Evolutionary conservation across 2,329 filamentous ascomycete genomes (phyloP).

Genomic region (Fusarium sacchari): DNA sequence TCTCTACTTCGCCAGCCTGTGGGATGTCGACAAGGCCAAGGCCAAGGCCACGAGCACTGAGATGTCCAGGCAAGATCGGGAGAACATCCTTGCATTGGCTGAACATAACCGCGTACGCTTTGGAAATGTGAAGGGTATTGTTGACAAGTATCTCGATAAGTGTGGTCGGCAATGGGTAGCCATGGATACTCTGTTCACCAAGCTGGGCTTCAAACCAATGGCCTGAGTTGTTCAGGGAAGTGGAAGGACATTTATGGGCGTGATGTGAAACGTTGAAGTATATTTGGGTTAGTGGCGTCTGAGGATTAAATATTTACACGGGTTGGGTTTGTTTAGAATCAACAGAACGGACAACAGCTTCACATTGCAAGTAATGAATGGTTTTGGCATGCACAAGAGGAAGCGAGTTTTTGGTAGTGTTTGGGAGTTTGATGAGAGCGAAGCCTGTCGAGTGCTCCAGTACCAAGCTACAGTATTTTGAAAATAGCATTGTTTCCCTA

Average conservation of each 20-base stretch:
- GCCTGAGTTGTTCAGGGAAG: neutral
- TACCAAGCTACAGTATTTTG: neutral
- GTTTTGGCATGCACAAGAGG: neutral
- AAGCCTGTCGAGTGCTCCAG: neutral
- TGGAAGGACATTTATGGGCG: neutral
- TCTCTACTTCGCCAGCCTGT: slow-evolving; percentile 84
- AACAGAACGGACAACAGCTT: neutral
- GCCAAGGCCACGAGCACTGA: slow-evolving; percentile 59
- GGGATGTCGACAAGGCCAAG: slow-evolving; percentile 87
- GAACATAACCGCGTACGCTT: slow-evolving; percentile 87
- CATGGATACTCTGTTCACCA: slow-evolving; percentile 87
- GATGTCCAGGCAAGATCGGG: slow-evolving; percentile 63
- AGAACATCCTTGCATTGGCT: slow-evolving; percentile 75
- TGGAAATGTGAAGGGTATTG: slow-evolving; percentile 76
- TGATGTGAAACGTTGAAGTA: neutral
- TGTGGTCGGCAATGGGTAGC: slow-evolving; percentile 93
- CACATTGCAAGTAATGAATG: neutral
- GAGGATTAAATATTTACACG: neutral
- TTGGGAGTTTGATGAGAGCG: slow-evolving; percentile 1
- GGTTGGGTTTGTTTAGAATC: slow-evolving; percentile 1
- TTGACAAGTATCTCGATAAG: slow-evolving; percentile 87
- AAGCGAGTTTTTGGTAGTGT: slow-evolving; percentile 9
- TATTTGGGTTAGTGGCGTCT: slow-evolving; percentile 29
- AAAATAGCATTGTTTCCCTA: neutral
- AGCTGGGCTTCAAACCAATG: slow-evolving; percentile 64